phyloP scores from a whole-genome alignment of 2,329 filamentous ascomycete genomes.

The Aspergillus felis region DNA sequence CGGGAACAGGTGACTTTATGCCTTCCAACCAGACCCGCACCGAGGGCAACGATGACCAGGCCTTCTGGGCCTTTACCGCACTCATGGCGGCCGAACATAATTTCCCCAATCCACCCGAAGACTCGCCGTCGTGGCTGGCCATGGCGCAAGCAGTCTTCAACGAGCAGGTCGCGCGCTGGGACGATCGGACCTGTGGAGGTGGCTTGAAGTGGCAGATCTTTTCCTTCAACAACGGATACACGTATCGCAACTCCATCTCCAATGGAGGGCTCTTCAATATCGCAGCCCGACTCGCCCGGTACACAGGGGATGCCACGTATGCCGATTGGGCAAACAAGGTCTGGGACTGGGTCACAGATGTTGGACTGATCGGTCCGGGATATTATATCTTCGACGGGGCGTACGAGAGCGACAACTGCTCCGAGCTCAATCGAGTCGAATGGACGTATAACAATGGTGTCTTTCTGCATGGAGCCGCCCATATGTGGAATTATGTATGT shows the following conservation, averaged over 20 bases:
- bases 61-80: constrained; percentile 55
- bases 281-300: constrained; percentile 28
- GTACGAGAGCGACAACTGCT: constrained; percentile 50
- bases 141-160: constrained; percentile 78
- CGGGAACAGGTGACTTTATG: constrained; percentile 39
- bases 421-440: constrained; percentile 48
- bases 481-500: constrained; percentile 53
- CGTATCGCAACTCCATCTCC: constrained; percentile 33
- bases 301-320: constrained; percentile 29
- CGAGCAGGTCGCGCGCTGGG: constrained; percentile 69
- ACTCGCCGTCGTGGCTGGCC: constrained; percentile 70
- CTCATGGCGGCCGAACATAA: constrained; percentile 53
- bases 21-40: constrained; percentile 37
- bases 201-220: constrained; percentile 52
- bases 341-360: constrained; percentile 53
- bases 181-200: constrained; percentile 62
- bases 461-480: constrained; percentile 52
- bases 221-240: constrained; percentile 31
- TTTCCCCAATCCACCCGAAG: constrained; percentile 42
- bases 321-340: constrained; percentile 65
- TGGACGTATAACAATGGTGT: constrained; percentile 59
- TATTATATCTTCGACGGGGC: constrained; percentile 57
- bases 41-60: constrained; percentile 56
- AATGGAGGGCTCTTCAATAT: constrained; percentile 32
- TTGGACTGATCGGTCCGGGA: constrained; percentile 48